Evolutionary conservation across 2,329 filamentous ascomycete genomes (phyloP).

Genomic region (Dryadomyces quercus-mongolicae): DNA sequence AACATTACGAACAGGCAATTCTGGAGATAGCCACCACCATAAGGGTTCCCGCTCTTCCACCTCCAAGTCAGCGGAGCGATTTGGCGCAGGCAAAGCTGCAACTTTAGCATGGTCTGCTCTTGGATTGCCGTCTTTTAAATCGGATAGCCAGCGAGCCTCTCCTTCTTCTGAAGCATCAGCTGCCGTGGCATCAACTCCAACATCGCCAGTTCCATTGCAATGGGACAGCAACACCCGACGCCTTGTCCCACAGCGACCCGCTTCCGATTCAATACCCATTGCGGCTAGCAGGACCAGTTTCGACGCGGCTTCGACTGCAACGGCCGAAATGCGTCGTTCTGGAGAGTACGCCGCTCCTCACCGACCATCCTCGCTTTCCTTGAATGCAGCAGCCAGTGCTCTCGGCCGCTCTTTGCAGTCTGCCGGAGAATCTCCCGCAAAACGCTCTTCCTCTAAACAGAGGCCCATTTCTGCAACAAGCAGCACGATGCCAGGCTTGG

Average conservation of each 20-base stretch:
- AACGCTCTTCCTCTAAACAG: conserved; percentile 7
- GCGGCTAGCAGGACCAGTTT: conserved; percentile 16
- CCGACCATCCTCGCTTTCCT: conserved; percentile 30
- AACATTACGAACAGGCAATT: conserved; percentile 40
- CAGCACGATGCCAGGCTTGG: not conserved
- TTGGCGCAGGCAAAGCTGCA: conserved; percentile 50
- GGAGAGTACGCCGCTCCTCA: conserved; percentile 22
- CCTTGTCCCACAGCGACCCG: conserved; percentile 23
- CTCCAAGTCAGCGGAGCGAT: conserved; percentile 32
- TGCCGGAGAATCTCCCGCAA: not conserved
- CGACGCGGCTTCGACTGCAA: conserved; percentile 10
- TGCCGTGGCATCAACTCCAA: not conserved
- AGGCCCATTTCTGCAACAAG: not conserved
- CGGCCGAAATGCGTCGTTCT: conserved; percentile 22
- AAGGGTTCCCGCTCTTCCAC: conserved; percentile 27
- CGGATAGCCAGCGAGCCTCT: conserved; percentile 4
- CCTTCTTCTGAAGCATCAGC: not conserved
- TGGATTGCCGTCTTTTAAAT: conserved; percentile 16
- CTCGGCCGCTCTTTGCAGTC: conserved; percentile 17
- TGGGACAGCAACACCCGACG: conserved; percentile 46
- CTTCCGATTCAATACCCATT: conserved; percentile 21
- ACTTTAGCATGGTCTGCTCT: conserved; percentile 48
- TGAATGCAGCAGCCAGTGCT: conserved; percentile 45
- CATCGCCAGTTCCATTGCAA: conserved; percentile 21
- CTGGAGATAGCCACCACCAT: conserved; percentile 26